These are phyloP conservation scores for Zizania latifolia DNA, from an alignment of 176 grass and related monocot species.

Conservation along the genomic window DNA sequence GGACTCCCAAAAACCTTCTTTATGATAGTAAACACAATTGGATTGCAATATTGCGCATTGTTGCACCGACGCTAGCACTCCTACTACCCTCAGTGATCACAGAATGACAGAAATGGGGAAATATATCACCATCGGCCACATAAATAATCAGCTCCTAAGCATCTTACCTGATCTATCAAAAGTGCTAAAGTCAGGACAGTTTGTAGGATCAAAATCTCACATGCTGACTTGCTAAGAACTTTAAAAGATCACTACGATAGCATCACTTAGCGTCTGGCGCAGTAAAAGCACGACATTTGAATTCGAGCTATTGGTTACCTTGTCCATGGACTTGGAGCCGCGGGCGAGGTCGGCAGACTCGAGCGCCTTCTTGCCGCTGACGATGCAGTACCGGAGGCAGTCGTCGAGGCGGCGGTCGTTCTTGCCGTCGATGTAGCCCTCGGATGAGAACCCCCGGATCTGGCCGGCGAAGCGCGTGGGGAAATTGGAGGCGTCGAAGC, in stretches of 20 bases:
- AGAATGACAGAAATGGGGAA: background rate
- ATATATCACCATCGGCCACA: background rate
- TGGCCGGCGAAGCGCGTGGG: constrained; percentile 87
- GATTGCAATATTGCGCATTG: background rate
- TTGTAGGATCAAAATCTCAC: background rate
- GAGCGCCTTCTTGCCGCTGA: constrained; percentile 89
- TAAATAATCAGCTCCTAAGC: background rate
- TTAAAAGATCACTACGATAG: background rate
- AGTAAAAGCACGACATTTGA: background rate
- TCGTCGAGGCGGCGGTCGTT: constrained; percentile 71
- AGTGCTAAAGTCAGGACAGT: background rate
- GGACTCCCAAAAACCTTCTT: background rate
- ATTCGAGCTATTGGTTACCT: constrained; percentile 30
- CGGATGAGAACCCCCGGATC: constrained; percentile 80
- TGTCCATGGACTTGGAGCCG: constrained; percentile 45
- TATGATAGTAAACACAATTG: background rate
- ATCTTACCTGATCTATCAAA: constrained; percentile 9
- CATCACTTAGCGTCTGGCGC: background rate
- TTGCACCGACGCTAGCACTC: background rate
- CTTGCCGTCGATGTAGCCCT: constrained; percentile 86
- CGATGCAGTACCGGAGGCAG: constrained; percentile 86
- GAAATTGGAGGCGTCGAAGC: constrained; percentile 81
- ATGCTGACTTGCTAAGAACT: background rate
- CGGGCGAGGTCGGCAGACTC: constrained; percentile 42
- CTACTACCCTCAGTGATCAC: background rate